These are phyloP conservation scores for Arctostaphylos glauca DNA, from an alignment of 148 eudicot species.

Conservation along the genomic window DNA sequence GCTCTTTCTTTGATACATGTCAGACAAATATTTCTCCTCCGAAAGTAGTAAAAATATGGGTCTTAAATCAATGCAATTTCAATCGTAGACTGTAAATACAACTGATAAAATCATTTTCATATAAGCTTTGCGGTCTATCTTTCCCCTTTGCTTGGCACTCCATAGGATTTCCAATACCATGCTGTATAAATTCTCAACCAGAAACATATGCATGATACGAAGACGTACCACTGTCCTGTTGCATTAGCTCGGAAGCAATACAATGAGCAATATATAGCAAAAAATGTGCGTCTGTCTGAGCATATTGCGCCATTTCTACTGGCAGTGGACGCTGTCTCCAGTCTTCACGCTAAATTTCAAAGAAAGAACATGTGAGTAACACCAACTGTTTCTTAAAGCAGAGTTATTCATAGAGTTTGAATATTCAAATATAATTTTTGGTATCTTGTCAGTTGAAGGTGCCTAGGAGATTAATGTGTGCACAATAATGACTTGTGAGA, in stretches of 20 bases:
- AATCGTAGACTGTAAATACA: too few species aligned
- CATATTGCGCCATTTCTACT: constrained; percentile 77
- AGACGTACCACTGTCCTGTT: constrained; percentile 41
- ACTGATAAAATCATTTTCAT: too few species aligned
- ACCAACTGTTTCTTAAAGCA: not conserved
- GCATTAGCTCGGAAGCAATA: constrained; percentile 71
- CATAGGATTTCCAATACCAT: not conserved
- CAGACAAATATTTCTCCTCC: not conserved
- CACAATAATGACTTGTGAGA: not conserved
- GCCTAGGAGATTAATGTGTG: not conserved
- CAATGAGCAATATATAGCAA: constrained; percentile 72
- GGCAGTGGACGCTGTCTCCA: constrained; percentile 97
- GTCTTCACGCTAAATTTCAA: constrained; percentile 70
- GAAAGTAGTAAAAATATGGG: not conserved
- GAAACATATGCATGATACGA: not conserved
- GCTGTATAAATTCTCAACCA: not conserved
- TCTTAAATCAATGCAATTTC: too few species aligned
- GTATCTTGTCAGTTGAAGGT: not conserved
- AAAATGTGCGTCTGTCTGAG: constrained; percentile 90
- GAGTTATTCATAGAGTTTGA: not conserved
- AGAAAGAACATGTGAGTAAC: constrained; percentile 8
- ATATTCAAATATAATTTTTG: not conserved
- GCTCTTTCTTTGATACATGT: not conserved
- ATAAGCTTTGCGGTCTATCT: too few species aligned
- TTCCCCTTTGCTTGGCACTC: too few species aligned